These are phyloP conservation scores for Jamesozyma gamospora DNA, from an alignment of 805 yeast genomes.

Conservation along the genomic window DNA sequence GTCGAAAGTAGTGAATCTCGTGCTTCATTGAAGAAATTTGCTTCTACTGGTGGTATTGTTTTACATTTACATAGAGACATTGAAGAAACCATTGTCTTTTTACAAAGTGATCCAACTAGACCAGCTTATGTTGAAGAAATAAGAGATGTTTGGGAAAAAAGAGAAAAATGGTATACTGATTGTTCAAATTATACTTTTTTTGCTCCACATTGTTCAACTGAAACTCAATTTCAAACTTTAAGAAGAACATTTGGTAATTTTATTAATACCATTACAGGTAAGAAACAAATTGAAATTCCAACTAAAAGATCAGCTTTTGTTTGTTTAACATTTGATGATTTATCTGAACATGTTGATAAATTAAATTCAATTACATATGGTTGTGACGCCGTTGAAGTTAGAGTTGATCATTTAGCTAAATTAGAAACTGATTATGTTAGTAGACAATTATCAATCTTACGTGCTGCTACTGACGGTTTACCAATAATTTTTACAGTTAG, in stretches of 20 bases:
- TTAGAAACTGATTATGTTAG: slow-evolving; percentile 49
- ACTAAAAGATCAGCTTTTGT: slow-evolving; percentile 52
- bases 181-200: slow-evolving; percentile 72
- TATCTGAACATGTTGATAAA: slow-evolving; percentile 35
- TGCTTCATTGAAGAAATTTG: slow-evolving; percentile 46
- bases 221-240: slow-evolving; percentile 45
- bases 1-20: slow-evolving; percentile 73
- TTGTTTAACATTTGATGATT: slow-evolving; percentile 59
- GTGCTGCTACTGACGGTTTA: slow-evolving; percentile 47
- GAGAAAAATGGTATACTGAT: slow-evolving; percentile 69
- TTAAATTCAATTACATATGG: slow-evolving; percentile 55
- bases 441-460: slow-evolving; percentile 59
- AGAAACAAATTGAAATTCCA: slow-evolving; percentile 24
- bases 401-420: slow-evolving; percentile 60
- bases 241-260: slow-evolving; percentile 50
- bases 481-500: slow-evolving; percentile 80
- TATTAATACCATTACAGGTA: slow-evolving; percentile 55
- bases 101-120: slow-evolving; percentile 68
- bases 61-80: slow-evolving; percentile 85
- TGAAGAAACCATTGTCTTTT: slow-evolving; percentile 64
- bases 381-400: slow-evolving; percentile 70
- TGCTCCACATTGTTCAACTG: slow-evolving; percentile 58
- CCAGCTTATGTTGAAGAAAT: slow-evolving; percentile 83
- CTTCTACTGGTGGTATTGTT: slow-evolving; percentile 60
- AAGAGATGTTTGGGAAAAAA: slow-evolving; percentile 69